phyloP scores from a whole-genome alignment of 2,329 filamentous ascomycete species.

The Dryadomyces quercus-mongolicae region DNA sequence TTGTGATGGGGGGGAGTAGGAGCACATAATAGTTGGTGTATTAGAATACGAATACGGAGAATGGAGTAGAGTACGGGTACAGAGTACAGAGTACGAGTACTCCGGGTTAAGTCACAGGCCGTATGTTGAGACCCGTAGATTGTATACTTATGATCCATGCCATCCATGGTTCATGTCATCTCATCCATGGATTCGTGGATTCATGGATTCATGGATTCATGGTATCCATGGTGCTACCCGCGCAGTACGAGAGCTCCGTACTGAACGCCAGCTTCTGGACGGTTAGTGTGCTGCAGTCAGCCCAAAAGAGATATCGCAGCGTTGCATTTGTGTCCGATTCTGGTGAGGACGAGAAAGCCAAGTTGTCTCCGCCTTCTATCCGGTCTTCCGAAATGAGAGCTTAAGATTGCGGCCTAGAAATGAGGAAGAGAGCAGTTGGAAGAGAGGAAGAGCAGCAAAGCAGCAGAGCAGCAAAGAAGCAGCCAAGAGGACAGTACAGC shows the following conservation, averaged over 20 bases:
- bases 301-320: conserved; percentile 1
- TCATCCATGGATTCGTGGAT: neutral
- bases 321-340: conserved; percentile 1
- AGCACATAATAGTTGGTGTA: no score
- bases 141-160: neutral
- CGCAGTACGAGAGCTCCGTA: neutral
- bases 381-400: neutral
- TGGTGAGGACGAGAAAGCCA: neutral
- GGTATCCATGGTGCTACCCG: neutral
- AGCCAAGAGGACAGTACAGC: no score
- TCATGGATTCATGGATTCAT: neutral
- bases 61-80: neutral
- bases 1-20: neutral
- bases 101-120: no score
- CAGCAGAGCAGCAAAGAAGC: no score
- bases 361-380: neutral
- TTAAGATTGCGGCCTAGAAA: neutral
- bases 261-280: no score
- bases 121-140: no score
- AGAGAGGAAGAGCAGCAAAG: neutral
- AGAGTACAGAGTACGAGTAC: neutral
- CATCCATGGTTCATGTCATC: no score
- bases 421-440: neutral
- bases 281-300: conserved; percentile 3
- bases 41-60: no score